Evolutionary conservation across 805 yeast species (phyloP), one percentile per base, ranked within the genome.

Genomic region (Cyberlindnera japonica): DNA sequence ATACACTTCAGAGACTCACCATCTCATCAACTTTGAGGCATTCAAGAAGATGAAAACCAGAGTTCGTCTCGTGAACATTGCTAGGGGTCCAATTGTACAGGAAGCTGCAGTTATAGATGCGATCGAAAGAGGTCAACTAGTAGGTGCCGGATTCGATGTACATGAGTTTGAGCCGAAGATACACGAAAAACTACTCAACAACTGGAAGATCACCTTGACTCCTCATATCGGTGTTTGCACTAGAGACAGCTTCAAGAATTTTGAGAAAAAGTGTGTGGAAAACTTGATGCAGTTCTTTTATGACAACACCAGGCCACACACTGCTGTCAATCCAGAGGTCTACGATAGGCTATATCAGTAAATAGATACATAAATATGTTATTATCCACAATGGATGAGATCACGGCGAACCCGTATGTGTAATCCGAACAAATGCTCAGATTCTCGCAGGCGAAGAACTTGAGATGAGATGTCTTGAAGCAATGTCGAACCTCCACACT

Each of bases 111-210:
- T 67, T 1, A 59, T 67, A 22, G 68, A 65, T 35, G 70, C 70
- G 2, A 36, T 67, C 16, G 64, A 67, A 31, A 47, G 65, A 12
- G 70, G 69, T 1, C 71, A 67, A 41, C 48, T 67, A 17, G 66
- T 65, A 11, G 70, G 72, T 20, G 69, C 67, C 13, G 72, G 70
- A 0, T 64, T 66, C 46, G 72, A 66, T 49, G 72, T 66, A 13
- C 68, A 64, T 42, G 72, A 67, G 41, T 65, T 65, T 48, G 72
- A 67, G 47, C 72, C 72, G 11, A 54, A 57, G 40, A 62, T 66
- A 13, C 53, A 59, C 35, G 58, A 59, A 24, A 58, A 55, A 35
- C 43, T 67, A 14, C 33, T 66, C 25, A 44, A 51, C 9, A 64
- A 65, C 41, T 65, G 61, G 53, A 64, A 53, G 42, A 55, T 67